Conservation (phyloP, 1,139 yeast genomes). For the Saccharomyces pastorianus region DNA sequence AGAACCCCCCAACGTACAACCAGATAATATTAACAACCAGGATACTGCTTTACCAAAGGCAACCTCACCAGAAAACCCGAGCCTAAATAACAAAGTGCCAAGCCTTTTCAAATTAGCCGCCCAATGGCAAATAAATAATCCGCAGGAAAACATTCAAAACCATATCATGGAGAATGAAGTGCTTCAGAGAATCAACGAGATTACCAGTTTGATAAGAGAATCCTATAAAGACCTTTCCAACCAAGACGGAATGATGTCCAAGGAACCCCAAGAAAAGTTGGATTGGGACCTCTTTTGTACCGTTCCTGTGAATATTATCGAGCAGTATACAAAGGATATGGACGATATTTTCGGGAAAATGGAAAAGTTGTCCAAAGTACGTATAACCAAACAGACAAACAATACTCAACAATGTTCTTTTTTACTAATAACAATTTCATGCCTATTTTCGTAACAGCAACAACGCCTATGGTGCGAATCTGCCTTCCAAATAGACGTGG, state of each 20-base stretch:
- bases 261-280: slow-evolving; percentile 9
- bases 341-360: slow-evolving; percentile 20
- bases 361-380: slow-evolving; percentile 21
- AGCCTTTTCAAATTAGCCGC: slow-evolving; percentile 17
- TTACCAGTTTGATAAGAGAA: slow-evolving; percentile 13
- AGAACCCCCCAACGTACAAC: neutral
- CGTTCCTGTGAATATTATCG: slow-evolving; percentile 26
- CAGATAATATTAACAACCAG: neutral
- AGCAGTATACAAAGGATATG: slow-evolving; percentile 24
- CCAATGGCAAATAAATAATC: slow-evolving; percentile 18
- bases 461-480: slow-evolving; percentile 31
- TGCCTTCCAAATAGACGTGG: slow-evolving; percentile 28
- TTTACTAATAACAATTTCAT: slow-evolving; percentile 2
- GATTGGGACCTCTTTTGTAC: slow-evolving; percentile 29
- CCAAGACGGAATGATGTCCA: neutral
- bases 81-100: neutral
- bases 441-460: slow-evolving; percentile 7
- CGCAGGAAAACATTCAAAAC: slow-evolving; percentile 8
- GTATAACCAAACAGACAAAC: slow-evolving; percentile 4
- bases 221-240: slow-evolving; percentile 1
- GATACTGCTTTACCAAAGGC: neutral
- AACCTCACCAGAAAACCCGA: neutral
- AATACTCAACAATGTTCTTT: neutral
- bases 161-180: slow-evolving; percentile 16
- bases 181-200: slow-evolving; percentile 14